phyloP scores from a whole-genome alignment of 345 rosid genomes.

The Alliaria petiolata region DNA sequence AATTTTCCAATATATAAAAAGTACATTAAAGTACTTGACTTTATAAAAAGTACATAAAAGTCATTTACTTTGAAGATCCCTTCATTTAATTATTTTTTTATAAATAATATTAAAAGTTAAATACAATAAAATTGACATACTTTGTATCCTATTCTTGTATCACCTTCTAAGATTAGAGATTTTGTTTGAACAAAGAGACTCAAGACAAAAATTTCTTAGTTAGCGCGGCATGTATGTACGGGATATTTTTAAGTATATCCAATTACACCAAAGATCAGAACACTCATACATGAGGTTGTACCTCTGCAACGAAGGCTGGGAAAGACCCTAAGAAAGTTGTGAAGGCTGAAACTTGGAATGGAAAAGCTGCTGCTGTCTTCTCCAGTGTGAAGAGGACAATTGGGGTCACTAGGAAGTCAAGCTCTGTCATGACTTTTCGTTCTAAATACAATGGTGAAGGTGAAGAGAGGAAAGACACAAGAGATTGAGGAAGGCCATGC shows the following conservation, averaged over 20 bases:
- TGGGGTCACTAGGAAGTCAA: too few species aligned
- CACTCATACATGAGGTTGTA: not conserved
- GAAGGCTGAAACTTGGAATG: too few species aligned
- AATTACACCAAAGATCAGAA: not conserved
- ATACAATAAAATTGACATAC: not conserved
- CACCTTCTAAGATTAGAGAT: slow-evolving; percentile 21
- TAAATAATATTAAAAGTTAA: not conserved
- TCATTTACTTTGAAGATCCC: not conserved
- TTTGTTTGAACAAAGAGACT: slow-evolving; percentile 18
- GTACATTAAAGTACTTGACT: not conserved
- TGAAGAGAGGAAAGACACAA: too few species aligned
- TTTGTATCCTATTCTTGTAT: slow-evolving; percentile 21
- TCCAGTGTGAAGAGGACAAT: too few species aligned
- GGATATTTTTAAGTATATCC: slow-evolving; percentile 27
- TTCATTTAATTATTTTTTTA: not conserved
- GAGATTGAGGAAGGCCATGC: too few species aligned
- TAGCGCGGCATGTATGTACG: not conserved
- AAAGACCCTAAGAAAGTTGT: too few species aligned
- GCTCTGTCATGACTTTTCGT: too few species aligned
- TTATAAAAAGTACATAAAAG: not conserved
- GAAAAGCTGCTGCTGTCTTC: too few species aligned
- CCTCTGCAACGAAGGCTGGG: too few species aligned
- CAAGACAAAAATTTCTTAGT: slow-evolving; percentile 7
- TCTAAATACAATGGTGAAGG: too few species aligned
- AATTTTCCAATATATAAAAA: not conserved